These are phyloP conservation scores for Sarocladium strictum DNA, from an alignment of 2,329 filamentous ascomycete genomes.

Conservation along the genomic window DNA sequence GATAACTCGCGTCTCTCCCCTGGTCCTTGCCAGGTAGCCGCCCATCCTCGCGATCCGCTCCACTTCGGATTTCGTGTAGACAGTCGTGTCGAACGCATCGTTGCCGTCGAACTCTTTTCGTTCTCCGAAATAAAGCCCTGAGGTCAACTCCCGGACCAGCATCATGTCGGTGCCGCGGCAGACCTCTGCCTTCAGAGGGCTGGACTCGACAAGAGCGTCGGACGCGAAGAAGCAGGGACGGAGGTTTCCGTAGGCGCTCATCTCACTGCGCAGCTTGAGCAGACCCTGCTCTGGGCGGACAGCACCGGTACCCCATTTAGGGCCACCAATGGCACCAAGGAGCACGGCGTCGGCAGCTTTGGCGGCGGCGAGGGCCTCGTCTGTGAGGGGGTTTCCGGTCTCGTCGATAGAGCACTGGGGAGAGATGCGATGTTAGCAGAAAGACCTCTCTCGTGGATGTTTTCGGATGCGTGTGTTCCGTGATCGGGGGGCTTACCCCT, in stretches of 20 bases:
- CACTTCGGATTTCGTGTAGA: slow-evolving; percentile 76
- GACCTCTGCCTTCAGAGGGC: slow-evolving; percentile 76
- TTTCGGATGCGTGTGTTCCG: slow-evolving; percentile 12
- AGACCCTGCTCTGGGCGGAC: slow-evolving; percentile 91
- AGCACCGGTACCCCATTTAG: slow-evolving; percentile 90
- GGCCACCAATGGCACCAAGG: slow-evolving; percentile 90
- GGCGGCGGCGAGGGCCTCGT: slow-evolving; percentile 84
- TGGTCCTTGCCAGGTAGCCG: slow-evolving; percentile 69
- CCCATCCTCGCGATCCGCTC: slow-evolving; percentile 78
- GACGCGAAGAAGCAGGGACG: slow-evolving; percentile 91
- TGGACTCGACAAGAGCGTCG: slow-evolving; percentile 71
- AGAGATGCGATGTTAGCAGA: slow-evolving; percentile 13
- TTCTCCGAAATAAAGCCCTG: slow-evolving; percentile 89
- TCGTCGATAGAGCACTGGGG: slow-evolving; percentile 81
- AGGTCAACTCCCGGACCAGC: slow-evolving; percentile 83
- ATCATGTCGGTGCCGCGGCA: slow-evolving; percentile 83
- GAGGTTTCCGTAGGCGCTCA: slow-evolving; percentile 87
- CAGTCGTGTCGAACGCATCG: slow-evolving; percentile 73
- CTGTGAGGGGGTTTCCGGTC: slow-evolving; percentile 81
- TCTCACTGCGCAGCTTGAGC: slow-evolving; percentile 81
- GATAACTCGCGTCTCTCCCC: slow-evolving; percentile 64
- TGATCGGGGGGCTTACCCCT: slow-evolving; percentile 55
- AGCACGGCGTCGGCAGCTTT: slow-evolving; percentile 93
- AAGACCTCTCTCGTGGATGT: slow-evolving; percentile 11
- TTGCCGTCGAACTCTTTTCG: slow-evolving; percentile 68